Conservation (phyloP, 148 eudicot genomes). For the Selenicereus undatus region DNA sequence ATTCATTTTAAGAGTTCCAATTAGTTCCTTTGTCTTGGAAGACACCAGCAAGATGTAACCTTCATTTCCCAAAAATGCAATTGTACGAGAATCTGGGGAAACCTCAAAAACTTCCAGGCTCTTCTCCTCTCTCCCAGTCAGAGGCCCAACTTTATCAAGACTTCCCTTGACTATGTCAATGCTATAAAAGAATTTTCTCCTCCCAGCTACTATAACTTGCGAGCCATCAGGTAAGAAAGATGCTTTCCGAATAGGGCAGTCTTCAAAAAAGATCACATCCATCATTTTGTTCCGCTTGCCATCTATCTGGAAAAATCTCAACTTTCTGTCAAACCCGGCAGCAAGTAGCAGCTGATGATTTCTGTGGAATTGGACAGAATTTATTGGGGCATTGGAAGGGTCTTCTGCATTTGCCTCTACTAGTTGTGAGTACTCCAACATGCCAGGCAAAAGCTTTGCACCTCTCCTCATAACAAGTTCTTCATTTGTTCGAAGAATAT, state of each 20-base stretch:
- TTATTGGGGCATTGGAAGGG: conserved; percentile 50
- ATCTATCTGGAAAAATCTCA: conserved; percentile 86
- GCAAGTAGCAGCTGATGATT: conserved; percentile 83
- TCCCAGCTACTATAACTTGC: conserved; percentile 66
- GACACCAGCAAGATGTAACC: conserved; percentile 86
- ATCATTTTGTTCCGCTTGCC: conserved; percentile 78
- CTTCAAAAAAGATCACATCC: conserved; percentile 73
- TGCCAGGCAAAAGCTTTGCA: conserved; percentile 64
- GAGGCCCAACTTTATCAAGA: conserved; percentile 68
- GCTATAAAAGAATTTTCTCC: conserved; percentile 88
- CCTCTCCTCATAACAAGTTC: conserved; percentile 72
- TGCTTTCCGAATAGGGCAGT: conserved; percentile 73
- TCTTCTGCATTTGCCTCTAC: conserved; percentile 74
- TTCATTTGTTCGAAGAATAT: conserved; percentile 57
- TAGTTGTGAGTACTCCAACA: conserved; percentile 63
- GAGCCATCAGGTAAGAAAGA: conserved; percentile 88
- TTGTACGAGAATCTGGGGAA: conserved; percentile 87
- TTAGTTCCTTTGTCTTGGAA: conserved; percentile 72
- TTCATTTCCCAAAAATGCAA: conserved; percentile 87
- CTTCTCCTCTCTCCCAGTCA: conserved; percentile 87
- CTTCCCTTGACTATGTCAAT: conserved; percentile 70
- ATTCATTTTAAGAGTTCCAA: conserved; percentile 90
- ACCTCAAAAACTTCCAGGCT: conserved; percentile 83
- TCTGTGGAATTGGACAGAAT: conserved; percentile 85
- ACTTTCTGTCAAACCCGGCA: conserved; percentile 64